These are phyloP conservation scores for Colletotrichum caudatum DNA, from an alignment of 2,329 filamentous ascomycete genomes.

Conservation along the genomic window DNA sequence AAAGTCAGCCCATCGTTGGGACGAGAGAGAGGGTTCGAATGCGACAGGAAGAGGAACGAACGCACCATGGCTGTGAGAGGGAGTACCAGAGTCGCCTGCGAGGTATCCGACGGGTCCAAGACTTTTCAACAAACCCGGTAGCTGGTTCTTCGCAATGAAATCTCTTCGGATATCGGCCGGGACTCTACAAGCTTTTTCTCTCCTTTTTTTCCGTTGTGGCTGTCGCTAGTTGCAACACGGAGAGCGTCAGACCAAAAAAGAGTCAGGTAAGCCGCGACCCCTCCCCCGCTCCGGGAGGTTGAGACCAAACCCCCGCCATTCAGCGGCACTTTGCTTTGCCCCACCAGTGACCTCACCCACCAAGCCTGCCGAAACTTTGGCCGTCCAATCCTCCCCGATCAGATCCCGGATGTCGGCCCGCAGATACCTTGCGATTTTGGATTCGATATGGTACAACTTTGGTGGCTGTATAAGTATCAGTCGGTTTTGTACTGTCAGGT, in stretches of 20 bases:
- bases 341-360: constrained; percentile 41
- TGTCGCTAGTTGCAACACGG: constrained; percentile 18
- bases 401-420: constrained; percentile 10
- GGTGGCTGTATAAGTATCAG: too few relatives aligned
- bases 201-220: not conserved
- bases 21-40: not conserved
- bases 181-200: not conserved
- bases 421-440: not conserved
- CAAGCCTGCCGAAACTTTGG: constrained; percentile 24
- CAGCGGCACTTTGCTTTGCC: constrained; percentile 3
- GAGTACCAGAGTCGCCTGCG: not conserved
- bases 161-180: not conserved
- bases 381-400: constrained; percentile 23
- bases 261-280: constrained; percentile 33
- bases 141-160: not conserved
- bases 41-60: constrained; percentile 7
- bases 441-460: not conserved
- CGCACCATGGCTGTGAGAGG: constrained; percentile 26
- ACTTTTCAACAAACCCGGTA: not conserved
- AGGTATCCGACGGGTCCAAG: not conserved
- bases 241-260: constrained; percentile 24
- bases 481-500: not conserved
- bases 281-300: constrained; percentile 27
- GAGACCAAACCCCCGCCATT: constrained; percentile 29
- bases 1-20: constrained; percentile 28